Evolutionary conservation across 345 rosid genomes (phyloP).

Genomic region (Lagerstroemia speciosa): DNA sequence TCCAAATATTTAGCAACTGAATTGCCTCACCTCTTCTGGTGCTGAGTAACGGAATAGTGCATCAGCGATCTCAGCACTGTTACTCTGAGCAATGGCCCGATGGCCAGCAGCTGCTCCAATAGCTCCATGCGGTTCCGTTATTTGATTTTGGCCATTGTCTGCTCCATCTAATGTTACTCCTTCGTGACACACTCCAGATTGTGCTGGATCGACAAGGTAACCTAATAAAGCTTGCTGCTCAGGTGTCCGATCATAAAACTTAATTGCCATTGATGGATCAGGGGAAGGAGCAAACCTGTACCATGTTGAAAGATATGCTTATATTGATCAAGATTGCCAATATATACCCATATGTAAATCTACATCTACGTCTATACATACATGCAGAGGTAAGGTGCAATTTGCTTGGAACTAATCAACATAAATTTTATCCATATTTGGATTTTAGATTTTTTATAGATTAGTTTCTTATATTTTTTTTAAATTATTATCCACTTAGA

Average conservation of each 20-base stretch:
- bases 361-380: too few relatives aligned
- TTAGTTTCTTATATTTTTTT: too few relatives aligned
- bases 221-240: slow-evolving; percentile 79
- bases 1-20: background rate
- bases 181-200: slow-evolving; percentile 29
- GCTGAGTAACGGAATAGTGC: slow-evolving; percentile 68
- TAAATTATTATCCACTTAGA: too few relatives aligned
- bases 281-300: slow-evolving; percentile 76
- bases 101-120: slow-evolving; percentile 83
- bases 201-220: slow-evolving; percentile 49
- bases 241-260: slow-evolving; percentile 78
- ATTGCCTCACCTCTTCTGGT: slow-evolving; percentile 66
- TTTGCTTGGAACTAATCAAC: too few relatives aligned
- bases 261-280: slow-evolving; percentile 61
- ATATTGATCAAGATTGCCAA: background rate
- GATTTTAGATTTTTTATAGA: too few relatives aligned
- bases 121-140: slow-evolving; percentile 55
- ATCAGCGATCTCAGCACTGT: slow-evolving; percentile 67
- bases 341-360: background rate
- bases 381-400: too few relatives aligned
- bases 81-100: slow-evolving; percentile 83
- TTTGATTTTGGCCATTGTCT: slow-evolving; percentile 23
- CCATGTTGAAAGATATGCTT: background rate
- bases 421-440: too few relatives aligned
- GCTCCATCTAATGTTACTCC: slow-evolving; percentile 22